These are phyloP conservation scores for Amanita pseudoporphyria DNA, from an alignment of 768 basidiomycete species.

Conservation along the genomic window DNA sequence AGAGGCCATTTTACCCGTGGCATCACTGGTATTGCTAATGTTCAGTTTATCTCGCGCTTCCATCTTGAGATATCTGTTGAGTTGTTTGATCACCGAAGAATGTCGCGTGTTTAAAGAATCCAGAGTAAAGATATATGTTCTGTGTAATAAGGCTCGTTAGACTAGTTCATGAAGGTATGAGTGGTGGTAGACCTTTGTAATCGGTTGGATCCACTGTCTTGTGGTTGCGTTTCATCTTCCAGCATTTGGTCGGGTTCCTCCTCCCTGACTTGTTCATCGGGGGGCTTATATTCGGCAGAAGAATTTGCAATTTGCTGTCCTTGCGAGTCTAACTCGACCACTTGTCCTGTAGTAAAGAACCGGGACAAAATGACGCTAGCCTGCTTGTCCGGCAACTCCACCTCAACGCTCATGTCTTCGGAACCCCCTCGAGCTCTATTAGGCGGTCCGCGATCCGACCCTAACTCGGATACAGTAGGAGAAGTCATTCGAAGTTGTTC, in stretches of 20 bases:
- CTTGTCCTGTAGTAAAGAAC: background rate
- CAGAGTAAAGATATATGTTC: constrained; percentile 78
- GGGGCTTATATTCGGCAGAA: background rate
- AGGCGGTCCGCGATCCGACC: background rate
- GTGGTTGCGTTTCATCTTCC: background rate
- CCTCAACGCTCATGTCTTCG: background rate
- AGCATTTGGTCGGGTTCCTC: background rate
- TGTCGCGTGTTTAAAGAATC: constrained; percentile 84
- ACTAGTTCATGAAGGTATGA: background rate
- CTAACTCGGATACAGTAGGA: constrained; percentile 1
- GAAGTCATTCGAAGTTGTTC: constrained; percentile 3
- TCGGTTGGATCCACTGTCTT: background rate
- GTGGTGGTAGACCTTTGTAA: background rate
- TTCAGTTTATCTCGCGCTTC: constrained; percentile 74
- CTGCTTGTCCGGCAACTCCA: background rate
- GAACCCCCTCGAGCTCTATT: background rate
- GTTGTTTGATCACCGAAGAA: constrained; percentile 46
- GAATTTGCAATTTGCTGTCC: background rate
- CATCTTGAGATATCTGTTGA: constrained; percentile 56
- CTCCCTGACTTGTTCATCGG: background rate
- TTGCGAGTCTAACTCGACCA: background rate
- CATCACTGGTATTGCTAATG: constrained; percentile 25
- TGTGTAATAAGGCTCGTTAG: constrained; percentile 17
- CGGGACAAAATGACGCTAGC: background rate
- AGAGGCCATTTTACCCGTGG: constrained; percentile 42